Evolutionary conservation across 345 rosid species (phyloP).

Genomic region (Euphorbia tirucalli): DNA sequence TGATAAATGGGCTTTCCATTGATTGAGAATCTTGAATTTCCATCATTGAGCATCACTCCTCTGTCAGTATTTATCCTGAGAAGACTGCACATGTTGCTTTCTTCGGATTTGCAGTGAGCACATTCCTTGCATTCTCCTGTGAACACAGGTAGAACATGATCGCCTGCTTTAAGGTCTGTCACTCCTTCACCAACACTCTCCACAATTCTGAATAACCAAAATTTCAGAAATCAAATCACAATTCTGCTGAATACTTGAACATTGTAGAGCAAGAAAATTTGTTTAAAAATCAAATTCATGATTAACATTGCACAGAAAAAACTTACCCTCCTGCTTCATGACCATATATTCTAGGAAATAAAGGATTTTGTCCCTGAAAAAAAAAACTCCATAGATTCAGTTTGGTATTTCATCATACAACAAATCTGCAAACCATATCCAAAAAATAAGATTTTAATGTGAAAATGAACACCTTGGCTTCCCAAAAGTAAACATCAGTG

Average conservation of each 20-base stretch:
- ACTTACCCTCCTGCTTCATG: slow-evolving; percentile 84
- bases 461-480: slow-evolving; percentile 81
- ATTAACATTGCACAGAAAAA: background rate
- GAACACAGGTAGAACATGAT: no score
- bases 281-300: no score
- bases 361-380: slow-evolving; percentile 64
- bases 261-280: no score
- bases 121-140: slow-evolving; percentile 40
- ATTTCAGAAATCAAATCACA: no score
- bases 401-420: background rate
- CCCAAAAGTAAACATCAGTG: slow-evolving; percentile 96
- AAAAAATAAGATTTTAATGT: no score
- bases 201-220: slow-evolving; percentile 24
- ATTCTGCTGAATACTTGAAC: no score
- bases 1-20: slow-evolving; percentile 41
- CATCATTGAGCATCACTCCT: slow-evolving; percentile 37
- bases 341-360: slow-evolving; percentile 75
- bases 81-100: slow-evolving; percentile 39
- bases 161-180: slow-evolving; percentile 16
- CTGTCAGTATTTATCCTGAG: slow-evolving; percentile 40
- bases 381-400: background rate
- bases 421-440: background rate
- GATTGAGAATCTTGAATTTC: slow-evolving; percentile 39
- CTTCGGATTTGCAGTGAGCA: slow-evolving; percentile 33
- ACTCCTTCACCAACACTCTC: slow-evolving; percentile 47